phyloP scores from a whole-genome alignment of 1,139 yeast genomes.

The Nadsonia starkeyi-henricii region DNA sequence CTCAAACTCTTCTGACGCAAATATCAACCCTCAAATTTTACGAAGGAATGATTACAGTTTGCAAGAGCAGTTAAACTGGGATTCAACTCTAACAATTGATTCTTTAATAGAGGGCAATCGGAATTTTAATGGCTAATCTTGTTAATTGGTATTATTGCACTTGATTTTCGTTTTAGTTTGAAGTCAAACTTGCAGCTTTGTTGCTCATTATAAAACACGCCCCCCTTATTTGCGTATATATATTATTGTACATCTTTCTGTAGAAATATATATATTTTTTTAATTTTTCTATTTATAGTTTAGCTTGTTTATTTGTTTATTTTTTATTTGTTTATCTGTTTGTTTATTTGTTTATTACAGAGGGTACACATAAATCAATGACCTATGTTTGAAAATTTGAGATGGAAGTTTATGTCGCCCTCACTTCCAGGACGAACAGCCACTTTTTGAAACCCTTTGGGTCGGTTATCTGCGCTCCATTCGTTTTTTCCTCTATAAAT shows the following conservation, averaged over 20 bases:
- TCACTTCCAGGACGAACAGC: conserved; percentile 37
- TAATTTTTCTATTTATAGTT: too few species aligned
- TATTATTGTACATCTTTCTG: too few species aligned
- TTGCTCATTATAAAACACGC: not conserved
- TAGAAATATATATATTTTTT: too few species aligned
- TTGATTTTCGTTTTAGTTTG: too few species aligned
- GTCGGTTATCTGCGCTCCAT: conserved; percentile 50
- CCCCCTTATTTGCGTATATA: too few species aligned
- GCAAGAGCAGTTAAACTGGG: not conserved
- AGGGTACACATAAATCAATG: not conserved
- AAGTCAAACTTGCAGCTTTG: too few species aligned
- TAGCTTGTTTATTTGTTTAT: not conserved
- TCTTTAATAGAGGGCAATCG: not conserved
- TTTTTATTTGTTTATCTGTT: not conserved
- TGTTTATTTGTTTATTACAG: not conserved
- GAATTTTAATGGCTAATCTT: too few species aligned
- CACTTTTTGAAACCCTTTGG: conserved; percentile 39
- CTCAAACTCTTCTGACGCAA: not conserved
- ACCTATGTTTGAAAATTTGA: not conserved
- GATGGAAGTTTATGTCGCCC: conserved; percentile 15
- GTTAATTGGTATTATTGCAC: too few species aligned
- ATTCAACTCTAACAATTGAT: not conserved
- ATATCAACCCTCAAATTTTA: not conserved
- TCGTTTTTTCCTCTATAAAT: conserved; percentile 48
- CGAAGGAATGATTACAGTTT: not conserved